Evolutionary conservation across 305 asterid species (phyloP).

Genomic region (Plantago rigida): DNA sequence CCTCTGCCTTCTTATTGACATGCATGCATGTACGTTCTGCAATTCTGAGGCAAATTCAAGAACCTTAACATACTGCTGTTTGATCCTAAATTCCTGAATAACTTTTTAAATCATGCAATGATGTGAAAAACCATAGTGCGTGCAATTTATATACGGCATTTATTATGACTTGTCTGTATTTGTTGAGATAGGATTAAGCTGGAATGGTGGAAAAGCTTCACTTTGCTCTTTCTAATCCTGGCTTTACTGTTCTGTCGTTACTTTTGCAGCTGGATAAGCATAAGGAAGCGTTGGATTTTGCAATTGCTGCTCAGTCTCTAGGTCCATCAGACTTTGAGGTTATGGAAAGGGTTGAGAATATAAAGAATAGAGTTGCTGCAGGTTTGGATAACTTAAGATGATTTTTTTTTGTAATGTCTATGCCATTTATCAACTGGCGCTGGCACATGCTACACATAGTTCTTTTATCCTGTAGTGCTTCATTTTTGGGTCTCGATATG

Average conservation of each 20-base stretch:
- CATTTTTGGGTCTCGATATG: too few species aligned
- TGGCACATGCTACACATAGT: slow-evolving; percentile 1
- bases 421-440: slow-evolving; percentile 1
- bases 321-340: slow-evolving; percentile 62
- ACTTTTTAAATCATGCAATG: too few species aligned
- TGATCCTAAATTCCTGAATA: too few species aligned
- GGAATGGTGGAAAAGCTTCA: slow-evolving; percentile 15
- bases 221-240: slow-evolving; percentile 13
- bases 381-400: slow-evolving; percentile 39
- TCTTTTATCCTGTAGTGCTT: too few species aligned
- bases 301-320: slow-evolving; percentile 59
- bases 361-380: slow-evolving; percentile 53
- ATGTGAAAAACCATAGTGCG: too few species aligned
- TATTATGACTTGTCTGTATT: too few species aligned
- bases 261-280: slow-evolving; percentile 63
- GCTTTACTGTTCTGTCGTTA: slow-evolving; percentile 24
- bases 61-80: too few species aligned
- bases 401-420: slow-evolving; percentile 3
- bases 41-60: too few species aligned
- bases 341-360: slow-evolving; percentile 51
- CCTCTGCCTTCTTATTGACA: too few species aligned
- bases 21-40: too few species aligned
- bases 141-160: too few species aligned
- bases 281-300: slow-evolving; percentile 77
- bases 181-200: neutral